Percentiles rank a stretch among this genome's conserved stretches.
Evolutionary conservation across 1,139 yeast genomes (phyloP).

Genomic region (Candida gigantensis): DNA sequence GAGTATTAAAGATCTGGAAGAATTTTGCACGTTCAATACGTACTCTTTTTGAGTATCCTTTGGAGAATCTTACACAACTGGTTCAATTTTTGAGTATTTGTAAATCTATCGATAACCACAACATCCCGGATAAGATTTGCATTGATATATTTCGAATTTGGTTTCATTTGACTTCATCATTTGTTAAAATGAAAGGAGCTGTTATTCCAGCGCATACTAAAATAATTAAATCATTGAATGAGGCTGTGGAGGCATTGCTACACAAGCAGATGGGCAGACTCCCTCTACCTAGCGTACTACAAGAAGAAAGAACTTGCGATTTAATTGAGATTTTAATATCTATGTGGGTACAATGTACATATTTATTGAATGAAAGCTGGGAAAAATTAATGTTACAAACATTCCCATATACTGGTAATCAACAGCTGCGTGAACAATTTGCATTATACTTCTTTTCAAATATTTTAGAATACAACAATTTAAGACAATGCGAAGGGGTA

Average conservation of each 20-base stretch:
- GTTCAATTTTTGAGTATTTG: constrained; percentile 8
- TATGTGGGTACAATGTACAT: constrained; percentile 30
- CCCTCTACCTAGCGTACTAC: constrained; percentile 29
- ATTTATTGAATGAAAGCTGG: constrained; percentile 33
- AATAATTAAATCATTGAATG: constrained; percentile 8
- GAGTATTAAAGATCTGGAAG: constrained; percentile 21
- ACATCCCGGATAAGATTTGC: constrained; percentile 11
- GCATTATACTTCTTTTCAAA: constrained; percentile 30
- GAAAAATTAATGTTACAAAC: constrained; percentile 38
- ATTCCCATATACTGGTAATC: constrained; percentile 44
- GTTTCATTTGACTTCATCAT: background rate
- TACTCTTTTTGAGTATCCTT: background rate
- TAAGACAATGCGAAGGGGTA: constrained; percentile 25
- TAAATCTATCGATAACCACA: constrained; percentile 2
- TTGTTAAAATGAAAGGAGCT: background rate
- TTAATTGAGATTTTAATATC: constrained; percentile 28
- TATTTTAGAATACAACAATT: constrained; percentile 24
- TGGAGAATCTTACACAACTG: constrained; percentile 2
- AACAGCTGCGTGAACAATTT: constrained; percentile 38
- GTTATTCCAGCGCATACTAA: constrained; percentile 1
- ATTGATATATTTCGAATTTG: constrained; percentile 6
- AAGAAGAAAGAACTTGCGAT: constrained; percentile 24
- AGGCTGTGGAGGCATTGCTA: constrained; percentile 9
- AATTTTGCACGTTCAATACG: constrained; percentile 6
- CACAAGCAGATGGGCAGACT: constrained; percentile 39